Evolutionary conservation across 805 yeast species (phyloP).

Genomic region (Suhomyces xylopsoci): DNA sequence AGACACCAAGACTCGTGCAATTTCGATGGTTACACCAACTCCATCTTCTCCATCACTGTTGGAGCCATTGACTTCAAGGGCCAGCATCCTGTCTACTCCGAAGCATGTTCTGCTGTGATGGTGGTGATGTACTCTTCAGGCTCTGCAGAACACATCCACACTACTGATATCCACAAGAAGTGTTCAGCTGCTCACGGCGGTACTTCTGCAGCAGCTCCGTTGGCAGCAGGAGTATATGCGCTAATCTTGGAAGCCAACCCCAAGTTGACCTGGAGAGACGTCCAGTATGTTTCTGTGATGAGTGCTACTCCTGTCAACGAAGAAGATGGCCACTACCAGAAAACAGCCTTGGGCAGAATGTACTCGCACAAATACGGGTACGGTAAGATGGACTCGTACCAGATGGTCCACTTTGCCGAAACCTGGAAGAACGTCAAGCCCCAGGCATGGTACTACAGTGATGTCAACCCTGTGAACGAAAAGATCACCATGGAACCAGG

Average conservation of each 20-base stretch:
- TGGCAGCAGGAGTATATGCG: constrained; percentile 94
- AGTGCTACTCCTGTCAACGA: constrained; percentile 66
- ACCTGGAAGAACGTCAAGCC: constrained; percentile 86
- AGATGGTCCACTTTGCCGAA: constrained; percentile 67
- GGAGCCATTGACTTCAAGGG: constrained; percentile 91
- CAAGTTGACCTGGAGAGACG: constrained; percentile 89
- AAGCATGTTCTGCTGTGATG: constrained; percentile 91
- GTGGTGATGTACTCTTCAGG: constrained; percentile 93
- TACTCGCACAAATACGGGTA: constrained; percentile 89
- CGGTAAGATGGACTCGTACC: constrained; percentile 84
- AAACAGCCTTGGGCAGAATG: constrained; percentile 59
- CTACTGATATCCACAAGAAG: constrained; percentile 69
- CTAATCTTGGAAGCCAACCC: constrained; percentile 82
- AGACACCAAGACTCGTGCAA: constrained; percentile 83
- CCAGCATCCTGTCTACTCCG: constrained; percentile 84
- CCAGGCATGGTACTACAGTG: constrained; percentile 74
- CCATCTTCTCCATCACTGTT: constrained; percentile 91
- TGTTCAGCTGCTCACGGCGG: constrained; percentile 88
- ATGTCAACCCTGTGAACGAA: constrained; percentile 33
- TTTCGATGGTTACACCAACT: constrained; percentile 95
- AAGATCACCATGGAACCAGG: constrained; percentile 8
- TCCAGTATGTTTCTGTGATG: constrained; percentile 77
- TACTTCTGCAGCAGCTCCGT: constrained; percentile 97
- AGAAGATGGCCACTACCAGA: constrained; percentile 74
- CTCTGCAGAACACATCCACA: constrained; percentile 81